Conservation (phyloP, 1,284 basidiomycete genomes). For the Irpex sp. region DNA sequence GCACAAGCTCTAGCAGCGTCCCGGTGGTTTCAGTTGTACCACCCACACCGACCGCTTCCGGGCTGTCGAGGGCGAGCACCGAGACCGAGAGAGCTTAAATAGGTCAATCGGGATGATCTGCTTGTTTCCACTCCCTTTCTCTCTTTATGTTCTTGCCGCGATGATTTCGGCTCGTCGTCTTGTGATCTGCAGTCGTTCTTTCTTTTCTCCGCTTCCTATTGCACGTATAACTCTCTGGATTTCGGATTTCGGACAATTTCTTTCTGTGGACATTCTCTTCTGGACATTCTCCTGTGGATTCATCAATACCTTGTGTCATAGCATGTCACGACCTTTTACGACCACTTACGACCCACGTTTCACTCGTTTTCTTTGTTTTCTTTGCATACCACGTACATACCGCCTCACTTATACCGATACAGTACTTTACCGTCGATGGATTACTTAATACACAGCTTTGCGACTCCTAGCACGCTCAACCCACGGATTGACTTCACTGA, state of each 20-base stretch:
- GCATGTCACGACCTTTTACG: constrained; percentile 14
- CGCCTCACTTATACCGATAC: too few relatives aligned
- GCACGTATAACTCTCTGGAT: too few relatives aligned
- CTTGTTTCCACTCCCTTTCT: neutral
- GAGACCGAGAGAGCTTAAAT: neutral
- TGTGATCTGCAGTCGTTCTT: neutral
- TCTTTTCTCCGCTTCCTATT: neutral
- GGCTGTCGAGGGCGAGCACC: neutral
- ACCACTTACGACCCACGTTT: constrained; percentile 4
- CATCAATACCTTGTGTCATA: constrained; percentile 1
- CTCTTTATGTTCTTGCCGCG: too few relatives aligned
- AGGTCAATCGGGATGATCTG: neutral
- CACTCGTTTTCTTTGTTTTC: neutral
- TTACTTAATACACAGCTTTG: too few relatives aligned
- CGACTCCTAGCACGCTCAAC: too few relatives aligned
- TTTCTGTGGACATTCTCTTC: neutral
- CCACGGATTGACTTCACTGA: too few relatives aligned
- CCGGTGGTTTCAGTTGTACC: constrained; percentile 26
- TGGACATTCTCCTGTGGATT: neutral
- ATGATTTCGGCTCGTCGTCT: neutral
- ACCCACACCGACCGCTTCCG: constrained; percentile 23
- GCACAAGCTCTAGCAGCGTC: neutral
- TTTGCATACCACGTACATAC: too few relatives aligned
- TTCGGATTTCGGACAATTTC: too few relatives aligned
- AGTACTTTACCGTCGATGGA: too few relatives aligned